phyloP scores from a whole-genome alignment of 202 grass and related monocot species.

The Panicum hallii region DNA sequence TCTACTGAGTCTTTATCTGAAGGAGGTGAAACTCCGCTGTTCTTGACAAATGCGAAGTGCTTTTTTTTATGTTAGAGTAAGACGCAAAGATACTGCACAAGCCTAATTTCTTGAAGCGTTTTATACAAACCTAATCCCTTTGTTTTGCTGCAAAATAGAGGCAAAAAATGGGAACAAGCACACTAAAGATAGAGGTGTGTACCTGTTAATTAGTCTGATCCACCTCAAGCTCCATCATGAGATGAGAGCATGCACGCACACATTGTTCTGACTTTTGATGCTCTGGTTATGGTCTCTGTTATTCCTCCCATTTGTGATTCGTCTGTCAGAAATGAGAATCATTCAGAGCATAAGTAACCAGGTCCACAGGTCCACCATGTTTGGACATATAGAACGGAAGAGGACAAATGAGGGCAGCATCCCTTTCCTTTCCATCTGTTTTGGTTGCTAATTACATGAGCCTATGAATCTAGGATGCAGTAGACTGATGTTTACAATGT shows the following conservation, averaged over 20 bases:
- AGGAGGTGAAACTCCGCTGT: background rate
- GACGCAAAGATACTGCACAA: background rate
- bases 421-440: slow-evolving; percentile 4
- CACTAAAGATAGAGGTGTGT: background rate
- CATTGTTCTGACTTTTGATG: slow-evolving; percentile 18
- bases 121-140: background rate
- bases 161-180: background rate
- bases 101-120: background rate
- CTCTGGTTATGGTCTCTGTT: background rate
- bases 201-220: slow-evolving; percentile 1
- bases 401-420: background rate
- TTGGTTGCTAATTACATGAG: slow-evolving; percentile 34
- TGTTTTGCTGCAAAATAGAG: background rate
- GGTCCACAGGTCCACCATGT: slow-evolving; percentile 25
- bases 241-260: background rate
- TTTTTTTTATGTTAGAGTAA: background rate
- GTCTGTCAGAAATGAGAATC: slow-evolving; percentile 14
- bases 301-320: slow-evolving; percentile 28
- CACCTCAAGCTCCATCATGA: slow-evolving; percentile 37
- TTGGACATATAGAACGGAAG: background rate
- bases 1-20: background rate
- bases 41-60: background rate
- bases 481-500: slow-evolving; percentile 33
- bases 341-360: slow-evolving; percentile 31
- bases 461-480: slow-evolving; percentile 42